These are phyloP conservation scores for Sugiyamaella americana DNA, from an alignment of 805 yeast species.

Conservation along the genomic window DNA sequence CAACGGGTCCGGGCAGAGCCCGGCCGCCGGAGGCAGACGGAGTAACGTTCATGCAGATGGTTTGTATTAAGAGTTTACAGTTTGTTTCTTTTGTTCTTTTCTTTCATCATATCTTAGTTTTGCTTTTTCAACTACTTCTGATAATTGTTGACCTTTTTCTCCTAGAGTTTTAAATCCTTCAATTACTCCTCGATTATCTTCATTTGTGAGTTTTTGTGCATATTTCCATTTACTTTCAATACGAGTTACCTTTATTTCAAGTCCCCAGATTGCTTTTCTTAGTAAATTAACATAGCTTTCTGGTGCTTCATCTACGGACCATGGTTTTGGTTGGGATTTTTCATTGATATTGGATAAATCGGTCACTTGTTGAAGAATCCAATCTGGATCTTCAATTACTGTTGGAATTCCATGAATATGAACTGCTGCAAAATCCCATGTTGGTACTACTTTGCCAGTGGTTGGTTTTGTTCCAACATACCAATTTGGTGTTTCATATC, in stretches of 20 bases:
- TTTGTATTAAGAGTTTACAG: background rate
- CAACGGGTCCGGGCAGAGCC: too few relatives aligned
- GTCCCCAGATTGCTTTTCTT: conserved; percentile 49
- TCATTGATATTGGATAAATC: conserved; percentile 46
- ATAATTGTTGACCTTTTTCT: conserved; percentile 11
- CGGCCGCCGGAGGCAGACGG: too few relatives aligned
- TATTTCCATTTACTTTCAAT: conserved; percentile 52
- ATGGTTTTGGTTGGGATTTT: conserved; percentile 33
- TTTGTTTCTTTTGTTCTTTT: background rate
- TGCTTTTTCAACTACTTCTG: conserved; percentile 8
- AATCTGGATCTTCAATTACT: conserved; percentile 40
- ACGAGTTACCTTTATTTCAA: conserved; percentile 44
- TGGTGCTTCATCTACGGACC: conserved; percentile 58
- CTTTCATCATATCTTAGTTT: background rate
- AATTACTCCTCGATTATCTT: conserved; percentile 48
- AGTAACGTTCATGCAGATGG: background rate
- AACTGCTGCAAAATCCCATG: conserved; percentile 59
- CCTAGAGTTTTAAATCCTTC: conserved; percentile 31
- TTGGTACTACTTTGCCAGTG: conserved; percentile 60
- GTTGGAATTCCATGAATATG: conserved; percentile 50
- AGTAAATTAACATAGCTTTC: conserved; percentile 38
- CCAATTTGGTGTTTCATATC: conserved; percentile 53
- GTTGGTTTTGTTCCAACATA: conserved; percentile 48
- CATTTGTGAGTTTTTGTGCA: conserved; percentile 42
- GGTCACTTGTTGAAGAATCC: conserved; percentile 41